A percentile compares a stretch with the other conserved stretches of the same genome.
Evolutionary conservation across 73 alveolate species (phyloP).

Genomic region (Urostyla sp.): DNA sequence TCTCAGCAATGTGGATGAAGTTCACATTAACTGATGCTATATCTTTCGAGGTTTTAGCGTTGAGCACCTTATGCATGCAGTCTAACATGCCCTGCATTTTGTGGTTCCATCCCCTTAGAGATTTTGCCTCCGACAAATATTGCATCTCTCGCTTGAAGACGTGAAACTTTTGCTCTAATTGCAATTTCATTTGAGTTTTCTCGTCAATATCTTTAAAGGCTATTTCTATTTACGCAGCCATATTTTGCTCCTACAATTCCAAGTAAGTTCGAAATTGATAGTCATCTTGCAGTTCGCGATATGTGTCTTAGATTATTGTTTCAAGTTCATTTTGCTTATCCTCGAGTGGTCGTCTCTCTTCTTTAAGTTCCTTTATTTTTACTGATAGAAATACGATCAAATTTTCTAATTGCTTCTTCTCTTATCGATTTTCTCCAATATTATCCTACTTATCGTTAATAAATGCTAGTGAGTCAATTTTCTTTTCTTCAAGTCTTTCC

Average conservation of each 20-base stretch:
- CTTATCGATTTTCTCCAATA: slow-evolving; percentile 27
- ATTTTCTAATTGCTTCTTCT: slow-evolving; percentile 52
- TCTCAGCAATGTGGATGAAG: slow-evolving; percentile 43
- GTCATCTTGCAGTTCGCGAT: slow-evolving; percentile 63
- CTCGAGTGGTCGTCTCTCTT: slow-evolving; percentile 60
- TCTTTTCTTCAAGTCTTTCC: slow-evolving; percentile 52
- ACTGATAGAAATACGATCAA: slow-evolving; percentile 53
- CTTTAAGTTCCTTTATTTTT: slow-evolving; percentile 63
- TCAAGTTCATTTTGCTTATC: slow-evolving; percentile 50
- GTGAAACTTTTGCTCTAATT: slow-evolving; percentile 19
- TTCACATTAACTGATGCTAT: slow-evolving; percentile 2
- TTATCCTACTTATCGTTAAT: slow-evolving; percentile 45
- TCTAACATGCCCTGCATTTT: slow-evolving; percentile 43
- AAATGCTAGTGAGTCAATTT: slow-evolving; percentile 22
- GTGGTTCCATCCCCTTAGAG: slow-evolving; percentile 38
- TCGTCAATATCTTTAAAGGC: slow-evolving; percentile 20
- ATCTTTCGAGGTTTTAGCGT: neutral
- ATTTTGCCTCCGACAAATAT: slow-evolving; percentile 21
- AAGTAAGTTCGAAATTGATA: slow-evolving; percentile 47
- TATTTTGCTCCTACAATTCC: slow-evolving; percentile 13
- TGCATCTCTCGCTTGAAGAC: slow-evolving; percentile 48
- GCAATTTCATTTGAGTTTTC: slow-evolving; percentile 1
- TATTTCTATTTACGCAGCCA: slow-evolving; percentile 42
- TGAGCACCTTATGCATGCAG: slow-evolving; percentile 35
- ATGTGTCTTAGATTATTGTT: slow-evolving; percentile 52